Evolutionary conservation across 805 yeast genomes (phyloP).

Genomic region (Wickerhamiella shivajii): DNA sequence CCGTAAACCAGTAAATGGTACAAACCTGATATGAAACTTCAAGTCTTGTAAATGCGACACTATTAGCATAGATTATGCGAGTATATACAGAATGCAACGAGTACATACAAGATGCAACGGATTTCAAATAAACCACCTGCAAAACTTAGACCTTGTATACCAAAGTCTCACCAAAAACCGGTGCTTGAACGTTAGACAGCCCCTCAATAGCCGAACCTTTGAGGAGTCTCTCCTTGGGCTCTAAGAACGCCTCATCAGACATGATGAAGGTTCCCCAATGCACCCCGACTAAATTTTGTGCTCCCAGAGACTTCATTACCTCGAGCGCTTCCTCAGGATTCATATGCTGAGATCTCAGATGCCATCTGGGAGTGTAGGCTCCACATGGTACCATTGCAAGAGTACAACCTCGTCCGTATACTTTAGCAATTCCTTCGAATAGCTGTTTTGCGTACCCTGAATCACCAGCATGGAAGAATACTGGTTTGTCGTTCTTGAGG

Average conservation of each 20-base stretch:
- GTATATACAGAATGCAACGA: no score
- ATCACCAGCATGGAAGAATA: conserved; percentile 87
- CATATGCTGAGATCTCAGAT: conserved; percentile 76
- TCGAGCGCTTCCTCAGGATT: conserved; percentile 64
- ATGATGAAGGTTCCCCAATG: conserved; percentile 95
- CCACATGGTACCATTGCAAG: conserved; percentile 58
- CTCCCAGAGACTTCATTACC: conserved; percentile 48
- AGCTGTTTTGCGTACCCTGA: conserved; percentile 76
- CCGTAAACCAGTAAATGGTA: no score
- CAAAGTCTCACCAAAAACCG: conserved; percentile 63
- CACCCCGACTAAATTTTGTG: conserved; percentile 61
- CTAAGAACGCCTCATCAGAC: conserved; percentile 76
- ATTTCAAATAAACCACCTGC: no score
- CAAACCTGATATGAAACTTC: no score
- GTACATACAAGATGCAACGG: no score
- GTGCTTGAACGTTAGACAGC: conserved; percentile 37
- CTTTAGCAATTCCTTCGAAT: conserved; percentile 46
- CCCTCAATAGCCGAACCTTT: conserved; percentile 33
- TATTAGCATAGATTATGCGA: no score
- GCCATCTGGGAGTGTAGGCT: conserved; percentile 92
- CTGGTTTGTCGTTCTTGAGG: conserved; percentile 48
- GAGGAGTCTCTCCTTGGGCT: conserved; percentile 54
- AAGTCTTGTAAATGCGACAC: no score
- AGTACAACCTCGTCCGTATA: conserved; percentile 8
- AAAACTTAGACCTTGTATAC: conserved; percentile 26